Conservation (phyloP, 352 stramenopile genomes). For the Pythium pyrilobum region DNA sequence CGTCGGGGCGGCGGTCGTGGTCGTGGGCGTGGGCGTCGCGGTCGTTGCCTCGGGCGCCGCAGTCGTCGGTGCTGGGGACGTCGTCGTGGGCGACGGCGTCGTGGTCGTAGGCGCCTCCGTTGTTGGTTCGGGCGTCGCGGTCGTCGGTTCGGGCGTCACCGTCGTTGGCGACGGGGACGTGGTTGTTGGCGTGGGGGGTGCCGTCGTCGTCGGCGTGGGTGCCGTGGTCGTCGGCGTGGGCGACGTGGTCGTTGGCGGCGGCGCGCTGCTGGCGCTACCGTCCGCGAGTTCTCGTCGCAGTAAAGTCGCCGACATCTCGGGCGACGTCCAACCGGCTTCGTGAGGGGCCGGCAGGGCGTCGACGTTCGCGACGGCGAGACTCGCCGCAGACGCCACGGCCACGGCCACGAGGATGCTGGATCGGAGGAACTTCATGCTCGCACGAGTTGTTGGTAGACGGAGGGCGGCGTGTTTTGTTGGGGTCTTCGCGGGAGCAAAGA, state of each 20-base stretch:
- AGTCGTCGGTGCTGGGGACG: conserved; percentile 23
- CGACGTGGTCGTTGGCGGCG: conserved; percentile 17
- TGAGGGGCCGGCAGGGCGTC: neutral
- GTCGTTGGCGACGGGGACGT: conserved; percentile 9
- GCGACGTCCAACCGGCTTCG: neutral
- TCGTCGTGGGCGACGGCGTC: conserved; percentile 14
- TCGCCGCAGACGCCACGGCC: conserved; percentile 8
- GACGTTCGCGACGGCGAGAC: neutral
- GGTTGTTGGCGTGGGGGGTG: conserved; percentile 19
- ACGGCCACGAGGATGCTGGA: conserved; percentile 8
- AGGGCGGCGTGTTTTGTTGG: conserved; percentile 7
- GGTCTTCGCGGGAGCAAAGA: neutral
- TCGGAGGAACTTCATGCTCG: conserved; percentile 24
- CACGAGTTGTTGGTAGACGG: conserved; percentile 17
- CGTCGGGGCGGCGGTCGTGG: neutral
- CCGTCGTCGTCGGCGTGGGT: conserved; percentile 14
- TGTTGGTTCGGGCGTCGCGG: conserved; percentile 22
- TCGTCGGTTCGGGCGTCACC: conserved; percentile 2
- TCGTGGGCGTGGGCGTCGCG: neutral
- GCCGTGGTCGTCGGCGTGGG: conserved; percentile 8
- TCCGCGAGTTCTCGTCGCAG: conserved; percentile 6
- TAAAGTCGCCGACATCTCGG: neutral
- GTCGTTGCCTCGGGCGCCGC: conserved; percentile 21
- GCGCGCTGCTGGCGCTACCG: neutral
- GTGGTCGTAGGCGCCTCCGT: conserved; percentile 21